Conservation (phyloP, 2,329 filamentous ascomycete species). For the Plenodomus lindquistii region DNA sequence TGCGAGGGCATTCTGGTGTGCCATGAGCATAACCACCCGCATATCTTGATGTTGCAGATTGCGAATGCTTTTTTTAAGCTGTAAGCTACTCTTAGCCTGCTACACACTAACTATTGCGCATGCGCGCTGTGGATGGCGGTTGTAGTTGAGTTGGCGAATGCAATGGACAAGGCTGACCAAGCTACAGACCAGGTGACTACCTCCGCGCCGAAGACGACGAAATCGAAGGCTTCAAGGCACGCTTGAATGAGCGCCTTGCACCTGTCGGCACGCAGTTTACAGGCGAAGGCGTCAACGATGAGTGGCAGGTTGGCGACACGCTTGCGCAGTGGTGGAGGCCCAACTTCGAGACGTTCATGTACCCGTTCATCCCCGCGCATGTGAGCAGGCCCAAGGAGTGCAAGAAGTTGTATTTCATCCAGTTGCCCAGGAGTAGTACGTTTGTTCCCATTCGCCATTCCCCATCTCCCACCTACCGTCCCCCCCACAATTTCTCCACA, state of each 20-base stretch:
- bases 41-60: constrained; percentile 98
- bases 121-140: not conserved
- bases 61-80: constrained; percentile 99
- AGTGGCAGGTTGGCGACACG: constrained; percentile 94
- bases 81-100: constrained; percentile 42
- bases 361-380: constrained; percentile 95
- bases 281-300: constrained; percentile 84
- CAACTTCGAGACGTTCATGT: constrained; percentile 99
- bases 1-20: constrained; percentile 97
- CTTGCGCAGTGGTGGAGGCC: constrained; percentile 98
- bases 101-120: not conserved
- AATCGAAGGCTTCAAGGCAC: constrained; percentile 88
- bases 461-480: not conserved
- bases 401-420: constrained; percentile 98
- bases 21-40: constrained; percentile 98
- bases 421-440: constrained; percentile 86
- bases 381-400: constrained; percentile 97
- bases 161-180: constrained; percentile 7
- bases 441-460: constrained; percentile 32
- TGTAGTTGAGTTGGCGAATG: not conserved
- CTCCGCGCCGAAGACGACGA: constrained; percentile 88
- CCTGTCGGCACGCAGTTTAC: constrained; percentile 82
- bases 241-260: constrained; percentile 89
- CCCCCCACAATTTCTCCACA: constrained; percentile 4
- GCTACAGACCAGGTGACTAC: constrained; percentile 80